Conservation (phyloP, 495 filamentous ascomycete species). For the Annulohypoxylon moriforme region DNA sequence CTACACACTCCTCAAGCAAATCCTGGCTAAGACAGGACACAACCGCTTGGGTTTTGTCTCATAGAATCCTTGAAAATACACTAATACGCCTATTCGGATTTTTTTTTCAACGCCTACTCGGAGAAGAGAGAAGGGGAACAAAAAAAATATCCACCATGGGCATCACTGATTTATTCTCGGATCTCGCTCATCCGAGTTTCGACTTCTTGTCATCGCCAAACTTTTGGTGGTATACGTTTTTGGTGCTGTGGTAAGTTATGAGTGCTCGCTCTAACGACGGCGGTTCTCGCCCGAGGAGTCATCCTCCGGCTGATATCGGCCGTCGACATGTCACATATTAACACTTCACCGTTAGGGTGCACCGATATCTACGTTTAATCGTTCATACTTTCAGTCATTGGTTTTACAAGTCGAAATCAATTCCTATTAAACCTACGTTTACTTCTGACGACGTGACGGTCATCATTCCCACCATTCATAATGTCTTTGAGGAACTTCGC, state of each 20-base stretch:
- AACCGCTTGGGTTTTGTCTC: conserved; percentile 10
- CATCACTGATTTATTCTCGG: conserved; percentile 50
- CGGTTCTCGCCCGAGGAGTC: neutral
- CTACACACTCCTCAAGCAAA: conserved; percentile 7
- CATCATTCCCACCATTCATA: conserved; percentile 66
- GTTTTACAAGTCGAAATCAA: conserved; percentile 54
- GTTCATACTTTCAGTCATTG: conserved; percentile 60
- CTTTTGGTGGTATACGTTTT: conserved; percentile 55
- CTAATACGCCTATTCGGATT: conserved; percentile 26
- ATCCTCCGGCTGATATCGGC: conserved; percentile 8
- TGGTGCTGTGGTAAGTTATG: conserved; percentile 57
- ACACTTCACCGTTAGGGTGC: conserved; percentile 51
- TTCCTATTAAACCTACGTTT: conserved; percentile 51
- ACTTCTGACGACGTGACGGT: conserved; percentile 62
- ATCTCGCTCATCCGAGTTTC: conserved; percentile 51
- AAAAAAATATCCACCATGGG: conserved; percentile 37
- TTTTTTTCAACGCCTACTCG: neutral
- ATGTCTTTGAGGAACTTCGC: conserved; percentile 63
- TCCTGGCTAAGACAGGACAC: conserved; percentile 8
- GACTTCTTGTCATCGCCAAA: conserved; percentile 50
- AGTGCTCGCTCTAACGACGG: neutral
- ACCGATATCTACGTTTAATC: conserved; percentile 61
- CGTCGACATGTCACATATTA: conserved; percentile 25
- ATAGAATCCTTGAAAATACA: conserved; percentile 25
- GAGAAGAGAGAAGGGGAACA: neutral